Percentiles rank a stretch among this genome's conserved stretches.
Conservation (phyloP, 768 basidiomycete species). For the Podaxis rugospora region DNA sequence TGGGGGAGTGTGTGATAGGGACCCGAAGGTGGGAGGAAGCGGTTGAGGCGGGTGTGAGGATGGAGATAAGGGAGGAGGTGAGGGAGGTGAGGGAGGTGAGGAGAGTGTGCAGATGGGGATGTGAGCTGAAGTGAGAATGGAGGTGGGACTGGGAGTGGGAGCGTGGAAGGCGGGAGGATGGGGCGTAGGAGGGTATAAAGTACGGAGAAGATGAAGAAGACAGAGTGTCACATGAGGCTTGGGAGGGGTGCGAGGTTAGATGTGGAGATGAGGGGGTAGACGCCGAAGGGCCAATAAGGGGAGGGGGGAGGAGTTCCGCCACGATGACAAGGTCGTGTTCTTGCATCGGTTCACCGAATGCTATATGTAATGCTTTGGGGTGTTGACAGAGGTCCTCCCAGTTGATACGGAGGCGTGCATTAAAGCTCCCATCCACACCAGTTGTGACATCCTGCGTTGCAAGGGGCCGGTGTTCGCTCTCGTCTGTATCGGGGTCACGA, state of each 20-base stretch:
- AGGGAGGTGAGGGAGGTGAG: slow-evolving; percentile 10
- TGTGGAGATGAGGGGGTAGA: not conserved
- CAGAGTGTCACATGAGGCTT: not conserved
- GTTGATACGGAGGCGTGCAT: slow-evolving; percentile 51
- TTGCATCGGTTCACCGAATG: slow-evolving; percentile 45
- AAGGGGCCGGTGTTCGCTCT: slow-evolving; percentile 39
- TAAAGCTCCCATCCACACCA: slow-evolving; percentile 69
- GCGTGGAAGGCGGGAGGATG: not conserved
- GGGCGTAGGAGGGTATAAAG: not conserved
- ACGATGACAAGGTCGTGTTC: slow-evolving; percentile 54
- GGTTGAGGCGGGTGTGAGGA: not conserved
- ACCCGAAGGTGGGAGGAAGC: slow-evolving; percentile 27
- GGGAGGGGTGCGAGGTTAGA: too few relatives aligned
- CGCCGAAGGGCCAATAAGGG: slow-evolving; percentile 11
- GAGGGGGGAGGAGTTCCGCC: slow-evolving; percentile 44
- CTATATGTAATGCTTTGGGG: slow-evolving; percentile 51
- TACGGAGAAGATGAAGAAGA: not conserved
- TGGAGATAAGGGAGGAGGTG: slow-evolving; percentile 2
- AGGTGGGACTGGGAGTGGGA: not conserved
- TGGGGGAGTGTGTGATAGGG: slow-evolving; percentile 54
- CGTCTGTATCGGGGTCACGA: slow-evolving; percentile 13
- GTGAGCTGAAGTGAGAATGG: slow-evolving; percentile 8
- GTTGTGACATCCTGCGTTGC: slow-evolving; percentile 50
- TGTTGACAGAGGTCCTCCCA: slow-evolving; percentile 71
- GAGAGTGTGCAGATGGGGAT: not conserved